These are phyloP conservation scores for Biscutella auriculata DNA, from an alignment of 441 rosid species.

Conservation along the genomic window DNA sequence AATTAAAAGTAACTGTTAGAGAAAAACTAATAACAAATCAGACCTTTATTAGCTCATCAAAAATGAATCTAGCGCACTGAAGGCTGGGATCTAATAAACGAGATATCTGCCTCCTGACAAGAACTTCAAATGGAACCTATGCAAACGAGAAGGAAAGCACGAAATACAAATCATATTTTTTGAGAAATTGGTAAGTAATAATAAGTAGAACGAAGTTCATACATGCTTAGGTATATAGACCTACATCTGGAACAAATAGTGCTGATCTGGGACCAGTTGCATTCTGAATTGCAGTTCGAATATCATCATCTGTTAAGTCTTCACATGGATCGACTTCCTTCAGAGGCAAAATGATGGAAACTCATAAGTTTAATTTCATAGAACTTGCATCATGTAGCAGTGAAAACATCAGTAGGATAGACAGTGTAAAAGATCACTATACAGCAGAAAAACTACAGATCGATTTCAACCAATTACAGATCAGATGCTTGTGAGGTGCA, in stretches of 20 bases:
- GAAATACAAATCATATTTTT: not conserved
- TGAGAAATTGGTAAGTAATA: not conserved
- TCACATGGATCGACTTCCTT: constrained; percentile 96
- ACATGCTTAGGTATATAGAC: constrained; percentile 15
- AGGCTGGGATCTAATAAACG: constrained; percentile 89
- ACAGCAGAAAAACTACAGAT: not conserved
- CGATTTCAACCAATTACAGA: not conserved
- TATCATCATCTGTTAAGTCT: constrained; percentile 83
- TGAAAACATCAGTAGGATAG: not conserved
- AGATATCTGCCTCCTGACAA: constrained; percentile 80
- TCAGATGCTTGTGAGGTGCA: not conserved
- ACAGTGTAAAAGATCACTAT: not conserved
- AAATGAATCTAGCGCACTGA: constrained; percentile 90
- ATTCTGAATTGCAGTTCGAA: constrained; percentile 91
- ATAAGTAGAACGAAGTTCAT: too few species aligned
- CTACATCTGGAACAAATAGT: constrained; percentile 80
- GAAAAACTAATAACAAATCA: not conserved
- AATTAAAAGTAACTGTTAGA: too few species aligned
- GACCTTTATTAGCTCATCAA: constrained; percentile 85
- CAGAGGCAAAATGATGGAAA: constrained; percentile 2
- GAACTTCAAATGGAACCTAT: constrained; percentile 95
- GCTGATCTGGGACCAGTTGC: constrained; percentile 91
- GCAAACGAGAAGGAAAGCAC: constrained; percentile 8
- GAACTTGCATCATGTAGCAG: not conserved
- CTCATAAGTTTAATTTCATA: not conserved